Percentiles rank a stretch among this genome's conserved stretches.
Evolutionary conservation across 345 rosid species (phyloP).

Genomic region (Anastatica hierochuntica): DNA sequence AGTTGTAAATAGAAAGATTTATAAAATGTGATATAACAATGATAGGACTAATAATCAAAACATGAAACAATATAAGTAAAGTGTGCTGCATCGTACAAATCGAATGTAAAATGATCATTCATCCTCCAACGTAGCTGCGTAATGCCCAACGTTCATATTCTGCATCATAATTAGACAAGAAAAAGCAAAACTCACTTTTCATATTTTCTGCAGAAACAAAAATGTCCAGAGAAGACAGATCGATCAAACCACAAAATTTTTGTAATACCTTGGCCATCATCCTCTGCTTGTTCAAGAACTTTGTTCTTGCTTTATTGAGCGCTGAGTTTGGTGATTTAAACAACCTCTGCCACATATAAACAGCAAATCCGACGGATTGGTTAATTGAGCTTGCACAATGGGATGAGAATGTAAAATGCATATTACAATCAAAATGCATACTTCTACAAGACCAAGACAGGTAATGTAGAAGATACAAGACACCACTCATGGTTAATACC

Average conservation of each 20-base stretch:
- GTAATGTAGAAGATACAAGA: too few species aligned
- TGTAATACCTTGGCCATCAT: constrained; percentile 53
- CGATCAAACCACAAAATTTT: background rate
- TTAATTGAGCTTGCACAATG: too few species aligned
- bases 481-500: background rate
- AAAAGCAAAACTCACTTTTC: background rate
- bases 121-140: constrained; percentile 14
- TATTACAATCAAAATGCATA: background rate
- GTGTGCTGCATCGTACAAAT: too few species aligned
- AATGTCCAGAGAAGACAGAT: background rate
- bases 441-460: too few species aligned
- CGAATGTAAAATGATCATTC: background rate
- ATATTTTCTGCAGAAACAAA: background rate
- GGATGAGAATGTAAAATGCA: too few species aligned
- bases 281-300: constrained; percentile 67
- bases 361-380: background rate
- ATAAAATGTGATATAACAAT: too few species aligned
- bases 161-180: constrained; percentile 7
- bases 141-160: constrained; percentile 26
- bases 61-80: too few species aligned
- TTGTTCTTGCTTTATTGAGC: constrained; percentile 81
- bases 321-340: constrained; percentile 72
- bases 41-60: too few species aligned
- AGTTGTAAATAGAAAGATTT: too few species aligned
- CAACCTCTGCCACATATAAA: constrained; percentile 47